Conservation (phyloP, 2,329 filamentous ascomycete genomes). For the Sordariomycetes sp. region DNA sequence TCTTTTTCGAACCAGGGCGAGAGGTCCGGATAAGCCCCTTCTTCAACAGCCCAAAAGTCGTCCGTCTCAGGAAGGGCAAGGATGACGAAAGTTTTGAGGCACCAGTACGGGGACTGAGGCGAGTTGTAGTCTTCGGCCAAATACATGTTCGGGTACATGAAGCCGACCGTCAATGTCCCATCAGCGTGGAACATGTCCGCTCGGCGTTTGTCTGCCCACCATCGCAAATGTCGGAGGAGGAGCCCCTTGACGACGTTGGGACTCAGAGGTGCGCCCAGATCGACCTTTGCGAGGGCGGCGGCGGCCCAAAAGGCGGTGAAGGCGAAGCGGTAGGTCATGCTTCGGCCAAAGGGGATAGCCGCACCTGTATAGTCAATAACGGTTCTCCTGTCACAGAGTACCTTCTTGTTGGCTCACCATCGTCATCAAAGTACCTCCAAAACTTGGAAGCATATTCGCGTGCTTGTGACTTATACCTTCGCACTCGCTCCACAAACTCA, state of each 20-base stretch:
- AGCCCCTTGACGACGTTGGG: conserved; percentile 31
- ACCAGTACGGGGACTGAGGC: conserved; percentile 41
- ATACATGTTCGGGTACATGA: conserved; percentile 32
- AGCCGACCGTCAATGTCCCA: conserved; percentile 33
- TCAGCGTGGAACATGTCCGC: conserved; percentile 30
- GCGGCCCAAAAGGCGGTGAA: conserved; percentile 33
- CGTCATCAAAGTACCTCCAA: background rate
- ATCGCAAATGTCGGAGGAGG: conserved; percentile 32
- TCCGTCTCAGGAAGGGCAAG: conserved; percentile 20
- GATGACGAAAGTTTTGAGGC: conserved; percentile 32
- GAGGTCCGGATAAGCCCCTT: conserved; percentile 13
- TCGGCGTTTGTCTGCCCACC: conserved; percentile 25
- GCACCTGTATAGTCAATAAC: conserved; percentile 19
- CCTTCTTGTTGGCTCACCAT: background rate
- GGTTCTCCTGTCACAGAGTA: background rate
- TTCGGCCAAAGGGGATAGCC: conserved; percentile 36
- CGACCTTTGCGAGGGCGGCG: conserved; percentile 24
- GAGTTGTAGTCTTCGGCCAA: conserved; percentile 44
- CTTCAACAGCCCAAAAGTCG: conserved; percentile 29
- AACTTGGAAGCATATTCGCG: conserved; percentile 15
- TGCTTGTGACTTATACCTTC: conserved; percentile 31
- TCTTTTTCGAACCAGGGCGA: background rate
- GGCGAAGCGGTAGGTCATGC: conserved; percentile 36
- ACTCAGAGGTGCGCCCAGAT: conserved; percentile 21
- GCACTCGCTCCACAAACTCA: conserved; percentile 24